phyloP scores from a whole-genome alignment of 2,329 filamentous ascomycete genomes.

The Mariannaea sp. region DNA sequence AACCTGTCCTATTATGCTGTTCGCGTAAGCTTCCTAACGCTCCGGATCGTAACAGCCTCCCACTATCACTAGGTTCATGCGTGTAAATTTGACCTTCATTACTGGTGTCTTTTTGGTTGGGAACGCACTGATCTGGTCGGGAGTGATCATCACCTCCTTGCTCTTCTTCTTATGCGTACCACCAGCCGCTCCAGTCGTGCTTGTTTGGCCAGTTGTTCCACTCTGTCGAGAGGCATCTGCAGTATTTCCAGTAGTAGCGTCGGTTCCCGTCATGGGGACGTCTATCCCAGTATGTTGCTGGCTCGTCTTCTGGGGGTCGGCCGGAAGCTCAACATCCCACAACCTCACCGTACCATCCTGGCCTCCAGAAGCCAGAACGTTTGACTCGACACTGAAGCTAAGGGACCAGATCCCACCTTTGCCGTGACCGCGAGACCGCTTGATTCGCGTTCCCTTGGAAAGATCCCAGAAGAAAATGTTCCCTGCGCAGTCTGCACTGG shows the following conservation, averaged over 20 bases:
- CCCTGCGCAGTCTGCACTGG: slow-evolving; percentile 84
- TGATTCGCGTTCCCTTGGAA: slow-evolving; percentile 81
- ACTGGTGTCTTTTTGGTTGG: slow-evolving; percentile 96
- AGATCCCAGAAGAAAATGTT: slow-evolving; percentile 96
- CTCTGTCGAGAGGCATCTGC: slow-evolving; percentile 38
- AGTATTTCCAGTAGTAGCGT: slow-evolving; percentile 42
- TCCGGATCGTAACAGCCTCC: slow-evolving; percentile 72
- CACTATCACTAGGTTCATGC: slow-evolving; percentile 92
- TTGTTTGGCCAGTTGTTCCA: slow-evolving; percentile 34
- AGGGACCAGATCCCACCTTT: slow-evolving; percentile 94
- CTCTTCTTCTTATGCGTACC: slow-evolving; percentile 70
- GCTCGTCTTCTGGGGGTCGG: slow-evolving; percentile 65
- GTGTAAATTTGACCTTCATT: slow-evolving; percentile 89
- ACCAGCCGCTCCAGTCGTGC: slow-evolving; percentile 35
- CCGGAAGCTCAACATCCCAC: slow-evolving; percentile 84
- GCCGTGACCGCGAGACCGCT: slow-evolving; percentile 91
- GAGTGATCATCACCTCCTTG: slow-evolving; percentile 87
- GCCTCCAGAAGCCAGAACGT: slow-evolving; percentile 85
- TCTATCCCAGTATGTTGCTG: slow-evolving; percentile 51
- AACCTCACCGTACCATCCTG: slow-evolving; percentile 91
- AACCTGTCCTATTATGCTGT: neutral
- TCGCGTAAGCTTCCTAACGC: slow-evolving; percentile 39
- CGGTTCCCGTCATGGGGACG: slow-evolving; percentile 47
- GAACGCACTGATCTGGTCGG: slow-evolving; percentile 94
- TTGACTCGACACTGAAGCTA: slow-evolving; percentile 92